phyloP scores from a whole-genome alignment of 2,329 filamentous ascomycete genomes.

The Tolypocladium capitatum region DNA sequence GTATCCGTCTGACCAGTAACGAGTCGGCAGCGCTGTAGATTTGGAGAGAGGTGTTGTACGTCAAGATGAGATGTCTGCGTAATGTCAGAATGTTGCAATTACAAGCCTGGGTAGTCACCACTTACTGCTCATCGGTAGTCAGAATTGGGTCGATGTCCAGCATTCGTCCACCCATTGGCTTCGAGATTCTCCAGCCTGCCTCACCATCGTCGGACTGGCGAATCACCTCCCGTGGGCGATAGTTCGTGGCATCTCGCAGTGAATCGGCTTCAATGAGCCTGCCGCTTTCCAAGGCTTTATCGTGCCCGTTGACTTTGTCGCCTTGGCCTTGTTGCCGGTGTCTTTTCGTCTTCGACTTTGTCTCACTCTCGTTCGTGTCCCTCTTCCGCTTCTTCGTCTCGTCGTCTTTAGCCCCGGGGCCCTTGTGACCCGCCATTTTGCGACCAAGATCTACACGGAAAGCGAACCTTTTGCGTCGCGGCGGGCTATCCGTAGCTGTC shows the following conservation, averaged over 20 bases:
- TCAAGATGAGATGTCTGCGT: constrained; percentile 57
- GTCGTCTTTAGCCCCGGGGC: constrained; percentile 19
- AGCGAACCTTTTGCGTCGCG: constrained; percentile 3
- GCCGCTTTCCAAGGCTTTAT: constrained; percentile 2
- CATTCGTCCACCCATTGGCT: constrained; percentile 53
- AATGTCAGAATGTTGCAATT: constrained; percentile 5
- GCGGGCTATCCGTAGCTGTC: neutral
- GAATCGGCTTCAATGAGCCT: constrained; percentile 3
- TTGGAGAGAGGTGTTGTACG: constrained; percentile 62
- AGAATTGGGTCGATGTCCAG: constrained; percentile 52
- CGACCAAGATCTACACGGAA: neutral
- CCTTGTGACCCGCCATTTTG: constrained; percentile 23
- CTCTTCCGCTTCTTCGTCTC: constrained; percentile 34
- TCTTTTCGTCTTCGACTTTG: constrained; percentile 29
- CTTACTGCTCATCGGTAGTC: constrained; percentile 47
- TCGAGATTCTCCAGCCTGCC: constrained; percentile 45
- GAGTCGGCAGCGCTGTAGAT: constrained; percentile 75
- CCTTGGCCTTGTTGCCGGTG: constrained; percentile 21
- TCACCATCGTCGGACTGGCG: constrained; percentile 16
- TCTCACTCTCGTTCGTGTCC: constrained; percentile 27
- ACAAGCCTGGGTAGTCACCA: neutral
- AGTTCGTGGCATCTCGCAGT: constrained; percentile 3
- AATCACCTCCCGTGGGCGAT: constrained; percentile 12
- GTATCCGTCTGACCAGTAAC: constrained; percentile 60
- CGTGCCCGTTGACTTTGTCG: constrained; percentile 14